Evolutionary conservation across 2,329 filamentous ascomycete species (phyloP), one percentile per base, ranked within the genome.

Genomic region (Penicillium sp.): DNA sequence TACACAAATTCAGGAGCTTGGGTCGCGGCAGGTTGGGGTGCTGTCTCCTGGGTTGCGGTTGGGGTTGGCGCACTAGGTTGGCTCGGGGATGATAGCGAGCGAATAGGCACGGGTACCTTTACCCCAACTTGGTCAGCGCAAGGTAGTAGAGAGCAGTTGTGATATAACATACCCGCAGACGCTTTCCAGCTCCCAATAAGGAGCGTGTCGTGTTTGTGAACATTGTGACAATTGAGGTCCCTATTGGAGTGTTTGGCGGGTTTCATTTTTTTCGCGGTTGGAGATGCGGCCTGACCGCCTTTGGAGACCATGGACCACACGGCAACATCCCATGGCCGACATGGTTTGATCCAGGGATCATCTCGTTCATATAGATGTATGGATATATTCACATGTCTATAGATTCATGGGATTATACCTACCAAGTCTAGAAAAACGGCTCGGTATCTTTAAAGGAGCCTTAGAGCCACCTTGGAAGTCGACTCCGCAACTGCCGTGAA

Each of bases 181-280:
- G 53, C 52, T 59, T 68, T 44, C 59, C 55, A 31, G 57, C 62
- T 49, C 67, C 62, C 19, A 65, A 33, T 19, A 64, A 52, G 50
- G 64, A 65, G 52, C 66, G 68, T 24, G 61, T 54, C 53, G 60
- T 55, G 53, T 55, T 61, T 45, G 64, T 56, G 35, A 69, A 68
- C 68, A 70, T 70, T 47, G 57, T 61, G 48, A 22, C 48, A 39
- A 57, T 54, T 62, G 60, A 43, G 24, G 22, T 24, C 8, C 19
- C 5, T 37, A 48, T 31, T 13, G 39, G 43, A 52, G 29, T 55
- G 55, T 53, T 58, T 56, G 37, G 50, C 39, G 10, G 50, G 45
- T 58, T 58, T 52, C 58, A 63, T 60, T 59, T 66, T 67, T 66
- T 67, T 64, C 64, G 46, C 51, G 51, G 48, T 52, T 56, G 57